Conservation (phyloP, 495 filamentous ascomycete species). For the Annulohypoxylon bovei region DNA sequence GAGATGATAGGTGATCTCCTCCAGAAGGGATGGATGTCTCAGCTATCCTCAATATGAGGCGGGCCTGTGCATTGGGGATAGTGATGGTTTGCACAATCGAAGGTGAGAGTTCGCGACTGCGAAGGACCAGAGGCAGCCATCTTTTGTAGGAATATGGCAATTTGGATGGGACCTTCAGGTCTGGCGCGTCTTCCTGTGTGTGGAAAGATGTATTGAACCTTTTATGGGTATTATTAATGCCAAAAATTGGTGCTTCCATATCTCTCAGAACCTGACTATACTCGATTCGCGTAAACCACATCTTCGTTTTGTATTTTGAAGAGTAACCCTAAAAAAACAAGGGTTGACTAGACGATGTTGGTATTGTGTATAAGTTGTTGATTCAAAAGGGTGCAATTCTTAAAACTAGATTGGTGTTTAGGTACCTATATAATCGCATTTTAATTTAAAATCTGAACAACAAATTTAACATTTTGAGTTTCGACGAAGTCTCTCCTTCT, state of each 20-base stretch:
- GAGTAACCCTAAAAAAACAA: neutral
- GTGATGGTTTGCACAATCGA: constrained; percentile 25
- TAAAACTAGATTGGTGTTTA: too few relatives aligned
- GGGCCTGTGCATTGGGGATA: constrained; percentile 14
- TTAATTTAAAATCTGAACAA: too few relatives aligned
- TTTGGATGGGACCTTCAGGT: constrained; percentile 28
- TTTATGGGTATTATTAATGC: too few relatives aligned
- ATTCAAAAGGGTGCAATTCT: neutral
- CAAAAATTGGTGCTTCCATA: too few relatives aligned
- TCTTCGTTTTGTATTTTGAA: neutral
- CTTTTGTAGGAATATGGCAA: constrained; percentile 39
- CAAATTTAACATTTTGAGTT: too few relatives aligned
- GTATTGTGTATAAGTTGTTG: neutral
- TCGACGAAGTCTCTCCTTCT: neutral
- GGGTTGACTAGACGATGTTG: neutral
- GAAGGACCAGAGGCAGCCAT: constrained; percentile 43
- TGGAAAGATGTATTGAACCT: constrained; percentile 43
- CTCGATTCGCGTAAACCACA: too few relatives aligned
- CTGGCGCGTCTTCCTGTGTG: constrained; percentile 31
- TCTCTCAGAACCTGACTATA: neutral
- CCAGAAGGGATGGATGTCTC: constrained; percentile 27
- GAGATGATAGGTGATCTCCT: constrained; percentile 24
- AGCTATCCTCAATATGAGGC: constrained; percentile 26
- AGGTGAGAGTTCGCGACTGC: constrained; percentile 12
- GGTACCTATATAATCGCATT: too few relatives aligned